phyloP scores from a whole-genome alignment of 805 yeast genomes.

The Schwanniomyces vanrijiae region DNA sequence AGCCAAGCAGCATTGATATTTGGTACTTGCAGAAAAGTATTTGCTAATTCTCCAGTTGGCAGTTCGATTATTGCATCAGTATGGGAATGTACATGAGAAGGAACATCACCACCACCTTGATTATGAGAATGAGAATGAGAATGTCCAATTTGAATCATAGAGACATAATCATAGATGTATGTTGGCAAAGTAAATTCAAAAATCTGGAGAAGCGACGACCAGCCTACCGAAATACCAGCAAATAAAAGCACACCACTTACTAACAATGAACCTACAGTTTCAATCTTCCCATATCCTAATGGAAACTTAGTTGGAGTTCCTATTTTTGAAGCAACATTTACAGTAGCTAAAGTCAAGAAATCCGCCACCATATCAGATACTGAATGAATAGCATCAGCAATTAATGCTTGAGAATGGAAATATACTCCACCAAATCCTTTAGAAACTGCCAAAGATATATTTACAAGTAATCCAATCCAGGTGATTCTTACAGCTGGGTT shows the following conservation, averaged over 20 bases:
- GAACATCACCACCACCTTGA: conserved; percentile 13
- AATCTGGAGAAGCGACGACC: conserved; percentile 71
- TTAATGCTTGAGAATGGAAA: conserved; percentile 90
- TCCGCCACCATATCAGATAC: conserved; percentile 88
- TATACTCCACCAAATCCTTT: conserved; percentile 88
- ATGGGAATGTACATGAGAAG: conserved; percentile 6
- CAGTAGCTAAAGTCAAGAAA: conserved; percentile 84
- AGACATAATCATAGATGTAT: conserved; percentile 52
- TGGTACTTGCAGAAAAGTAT: conserved; percentile 24
- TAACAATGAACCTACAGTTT: conserved; percentile 86
- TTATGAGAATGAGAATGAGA: conserved; percentile 49
- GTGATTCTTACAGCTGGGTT: conserved; percentile 93
- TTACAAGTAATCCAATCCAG: conserved; percentile 83
- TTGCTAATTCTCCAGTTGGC: conserved; percentile 17
- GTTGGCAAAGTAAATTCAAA: conserved; percentile 69
- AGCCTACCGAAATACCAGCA: conserved; percentile 91
- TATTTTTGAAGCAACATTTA: conserved; percentile 62
- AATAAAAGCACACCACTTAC: conserved; percentile 79
- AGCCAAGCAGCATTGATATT: conserved; percentile 95
- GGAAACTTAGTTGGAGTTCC: conserved; percentile 69
- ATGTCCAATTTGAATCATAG: conserved; percentile 48
- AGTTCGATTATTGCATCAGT: conserved; percentile 12
- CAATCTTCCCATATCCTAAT: conserved; percentile 88
- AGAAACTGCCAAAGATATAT: conserved; percentile 80
- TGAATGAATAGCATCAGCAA: conserved; percentile 96